Evolutionary conservation across 148 eudicot species (phyloP).

Genomic region (Rhododendron mucronatum): DNA sequence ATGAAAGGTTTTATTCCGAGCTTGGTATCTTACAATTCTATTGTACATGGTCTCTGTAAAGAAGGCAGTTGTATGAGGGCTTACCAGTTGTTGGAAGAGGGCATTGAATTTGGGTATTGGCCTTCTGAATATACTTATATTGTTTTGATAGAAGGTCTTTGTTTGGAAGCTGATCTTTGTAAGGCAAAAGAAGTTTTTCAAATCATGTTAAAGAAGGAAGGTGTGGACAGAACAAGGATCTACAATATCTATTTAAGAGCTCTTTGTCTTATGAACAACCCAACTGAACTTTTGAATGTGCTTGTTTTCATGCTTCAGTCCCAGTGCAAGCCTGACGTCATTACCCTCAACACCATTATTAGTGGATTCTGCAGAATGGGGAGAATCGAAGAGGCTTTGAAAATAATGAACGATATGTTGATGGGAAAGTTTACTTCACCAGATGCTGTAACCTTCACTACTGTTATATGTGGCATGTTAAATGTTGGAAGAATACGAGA

Average conservation of each 20-base stretch:
- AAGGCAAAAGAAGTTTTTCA: slow-evolving; percentile 65
- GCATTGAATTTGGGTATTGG: slow-evolving; percentile 50
- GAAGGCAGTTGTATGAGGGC: slow-evolving; percentile 85
- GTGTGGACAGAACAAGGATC: slow-evolving; percentile 45
- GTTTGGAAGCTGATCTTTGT: slow-evolving; percentile 44
- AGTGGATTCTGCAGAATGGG: slow-evolving; percentile 73
- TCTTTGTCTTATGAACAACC: slow-evolving; percentile 47
- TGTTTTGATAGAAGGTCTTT: slow-evolving; percentile 68
- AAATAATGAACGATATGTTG: slow-evolving; percentile 70
- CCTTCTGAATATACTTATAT: slow-evolving; percentile 78
- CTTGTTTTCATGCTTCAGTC: slow-evolving; percentile 63
- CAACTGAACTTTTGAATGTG: slow-evolving; percentile 67
- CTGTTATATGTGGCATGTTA: slow-evolving; percentile 60
- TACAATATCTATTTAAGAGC: slow-evolving; percentile 78
- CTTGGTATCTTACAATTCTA: slow-evolving; percentile 56
- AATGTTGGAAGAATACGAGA: slow-evolving; percentile 42
- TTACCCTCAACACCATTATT: slow-evolving; percentile 72
- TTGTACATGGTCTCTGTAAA: slow-evolving; percentile 68
- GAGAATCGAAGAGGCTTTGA: slow-evolving; percentile 56
- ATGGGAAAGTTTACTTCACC: slow-evolving; percentile 65
- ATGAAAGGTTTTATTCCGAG: slow-evolving; percentile 64
- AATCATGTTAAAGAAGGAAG: slow-evolving; percentile 47
- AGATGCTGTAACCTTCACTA: slow-evolving; percentile 73
- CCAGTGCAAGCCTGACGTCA: slow-evolving; percentile 65
- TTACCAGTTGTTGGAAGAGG: slow-evolving; percentile 81